Evolutionary conservation across 1,284 basidiomycete species (phyloP).

Genomic region (Ganoderma leucocontextum): DNA sequence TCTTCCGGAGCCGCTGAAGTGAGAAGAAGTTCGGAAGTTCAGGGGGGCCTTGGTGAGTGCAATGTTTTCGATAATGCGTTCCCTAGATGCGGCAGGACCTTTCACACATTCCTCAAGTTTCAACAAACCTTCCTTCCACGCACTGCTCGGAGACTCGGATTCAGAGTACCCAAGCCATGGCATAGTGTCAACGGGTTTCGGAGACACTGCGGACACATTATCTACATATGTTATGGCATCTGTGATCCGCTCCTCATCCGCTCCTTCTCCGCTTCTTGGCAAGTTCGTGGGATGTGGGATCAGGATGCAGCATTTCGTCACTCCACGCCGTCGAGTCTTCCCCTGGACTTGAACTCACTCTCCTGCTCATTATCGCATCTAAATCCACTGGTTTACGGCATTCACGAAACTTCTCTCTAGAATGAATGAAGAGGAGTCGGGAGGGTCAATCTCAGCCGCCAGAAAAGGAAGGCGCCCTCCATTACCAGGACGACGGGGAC

Average conservation of each 20-base stretch:
- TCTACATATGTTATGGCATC: neutral
- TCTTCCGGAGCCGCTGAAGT: neutral
- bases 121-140: neutral
- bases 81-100: neutral
- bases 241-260: neutral
- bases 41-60: neutral
- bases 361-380: neutral
- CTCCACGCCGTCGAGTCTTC: neutral
- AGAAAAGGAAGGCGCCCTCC: constrained; percentile 18
- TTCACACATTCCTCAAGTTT: neutral
- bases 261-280: neutral
- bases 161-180: neutral
- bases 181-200: neutral
- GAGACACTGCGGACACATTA: neutral
- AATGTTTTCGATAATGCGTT: too few relatives aligned
- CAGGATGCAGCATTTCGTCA: neutral
- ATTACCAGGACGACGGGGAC: constrained; percentile 29
- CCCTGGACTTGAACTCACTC: neutral
- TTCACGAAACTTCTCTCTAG: neutral
- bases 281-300: neutral
- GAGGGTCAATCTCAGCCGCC: neutral
- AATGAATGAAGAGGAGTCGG: neutral
- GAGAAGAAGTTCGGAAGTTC: neutral
- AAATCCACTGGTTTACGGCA: neutral
- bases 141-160: neutral